Conservation (phyloP, 1,284 basidiomycete genomes). For the Melampsora americana region DNA sequence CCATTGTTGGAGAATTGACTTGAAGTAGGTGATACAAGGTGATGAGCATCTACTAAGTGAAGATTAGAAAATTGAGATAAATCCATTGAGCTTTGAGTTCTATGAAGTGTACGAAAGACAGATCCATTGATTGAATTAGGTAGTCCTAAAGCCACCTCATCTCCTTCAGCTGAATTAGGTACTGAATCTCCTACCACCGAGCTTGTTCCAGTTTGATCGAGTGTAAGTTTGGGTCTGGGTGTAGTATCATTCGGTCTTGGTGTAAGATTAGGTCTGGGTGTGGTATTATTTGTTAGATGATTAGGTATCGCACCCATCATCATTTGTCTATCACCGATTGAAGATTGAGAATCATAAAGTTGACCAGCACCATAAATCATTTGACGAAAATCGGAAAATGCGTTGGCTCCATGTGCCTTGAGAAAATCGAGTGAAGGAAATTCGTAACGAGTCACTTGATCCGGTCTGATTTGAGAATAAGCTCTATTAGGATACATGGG, state of each 20-base stretch:
- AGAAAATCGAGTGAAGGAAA: constrained; percentile 41
- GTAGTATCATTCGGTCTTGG: constrained; percentile 43
- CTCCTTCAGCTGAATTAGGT: not conserved
- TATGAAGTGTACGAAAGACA: constrained; percentile 17
- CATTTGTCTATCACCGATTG: not conserved
- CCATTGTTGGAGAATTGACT: not conserved
- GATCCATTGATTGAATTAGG: not conserved
- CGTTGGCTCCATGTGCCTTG: constrained; percentile 37
- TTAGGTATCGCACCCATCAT: constrained; percentile 11
- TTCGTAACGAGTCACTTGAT: constrained; percentile 23
- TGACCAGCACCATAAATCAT: constrained; percentile 16
- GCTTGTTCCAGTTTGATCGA: not conserved
- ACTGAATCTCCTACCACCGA: not conserved
- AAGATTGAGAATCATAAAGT: too few relatives aligned
- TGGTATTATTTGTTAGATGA: constrained; percentile 29
- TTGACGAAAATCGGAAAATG: constrained; percentile 28
- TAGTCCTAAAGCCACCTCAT: not conserved
- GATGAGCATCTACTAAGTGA: constrained; percentile 13
- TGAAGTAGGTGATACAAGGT: not conserved
- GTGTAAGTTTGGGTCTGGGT: constrained; percentile 19
- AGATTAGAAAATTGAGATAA: constrained; percentile 42
- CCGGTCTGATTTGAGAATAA: constrained; percentile 11
- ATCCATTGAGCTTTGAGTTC: constrained; percentile 43
- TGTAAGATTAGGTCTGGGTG: constrained; percentile 25
- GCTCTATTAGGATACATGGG: constrained; percentile 17